These are phyloP conservation scores for Psidium guajava DNA, from an alignment of 345 rosid genomes.

Conservation along the genomic window DNA sequence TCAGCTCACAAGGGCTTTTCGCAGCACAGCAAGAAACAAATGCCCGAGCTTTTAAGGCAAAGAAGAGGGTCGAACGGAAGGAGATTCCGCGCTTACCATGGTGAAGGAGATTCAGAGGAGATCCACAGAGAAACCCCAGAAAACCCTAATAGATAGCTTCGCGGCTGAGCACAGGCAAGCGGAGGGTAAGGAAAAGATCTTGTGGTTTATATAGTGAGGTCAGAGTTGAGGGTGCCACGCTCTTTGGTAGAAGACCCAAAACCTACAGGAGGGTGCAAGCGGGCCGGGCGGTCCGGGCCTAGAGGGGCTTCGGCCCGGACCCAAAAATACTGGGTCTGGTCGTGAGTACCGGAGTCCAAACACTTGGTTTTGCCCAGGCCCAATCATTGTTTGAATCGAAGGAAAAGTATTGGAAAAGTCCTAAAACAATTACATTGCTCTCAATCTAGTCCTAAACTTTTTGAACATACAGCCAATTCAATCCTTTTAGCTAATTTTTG, in stretches of 20 bases:
- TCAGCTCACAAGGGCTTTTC: neutral
- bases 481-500: too few species aligned
- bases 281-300: neutral
- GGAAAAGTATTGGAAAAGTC: too few species aligned
- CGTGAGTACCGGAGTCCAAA: rapidly evolving
- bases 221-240: neutral
- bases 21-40: neutral
- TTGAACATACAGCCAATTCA: too few species aligned
- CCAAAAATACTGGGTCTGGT: neutral
- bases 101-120: neutral
- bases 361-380: neutral
- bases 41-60: rapidly evolving
- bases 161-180: neutral
- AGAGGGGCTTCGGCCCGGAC: too few species aligned
- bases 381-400: neutral
- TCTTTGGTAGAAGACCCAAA: neutral
- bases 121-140: neutral
- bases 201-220: neutral
- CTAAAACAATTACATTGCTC: too few species aligned
- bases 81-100: neutral
- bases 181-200: neutral
- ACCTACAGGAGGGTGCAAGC: rapidly evolving
- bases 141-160: neutral
- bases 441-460: too few species aligned
- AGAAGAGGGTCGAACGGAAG: neutral